phyloP scores from a whole-genome alignment of 257 asterid genomes.

The Paraleonurus japonicus region DNA sequence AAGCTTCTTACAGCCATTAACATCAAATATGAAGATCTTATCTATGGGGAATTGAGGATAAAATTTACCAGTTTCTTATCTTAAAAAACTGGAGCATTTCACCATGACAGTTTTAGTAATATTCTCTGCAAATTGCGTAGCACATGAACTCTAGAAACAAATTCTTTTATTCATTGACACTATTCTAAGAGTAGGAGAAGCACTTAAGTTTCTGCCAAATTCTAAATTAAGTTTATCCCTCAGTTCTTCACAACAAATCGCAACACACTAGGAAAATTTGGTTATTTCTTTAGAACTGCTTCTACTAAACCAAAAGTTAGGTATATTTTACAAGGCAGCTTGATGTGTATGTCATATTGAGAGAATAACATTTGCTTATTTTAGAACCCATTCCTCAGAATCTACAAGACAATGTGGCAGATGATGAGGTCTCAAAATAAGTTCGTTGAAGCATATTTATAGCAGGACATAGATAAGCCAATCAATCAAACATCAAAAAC shows the following conservation, averaged over 20 bases:
- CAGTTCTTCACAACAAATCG: neutral
- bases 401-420: neutral
- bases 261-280: neutral
- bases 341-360: neutral
- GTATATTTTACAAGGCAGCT: neutral
- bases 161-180: neutral
- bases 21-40: neutral
- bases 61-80: neutral
- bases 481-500: neutral
- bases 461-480: neutral
- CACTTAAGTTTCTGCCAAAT: too few species aligned
- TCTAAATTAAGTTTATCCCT: neutral
- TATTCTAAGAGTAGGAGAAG: too few species aligned
- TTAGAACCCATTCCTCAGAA: neutral
- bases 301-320: neutral
- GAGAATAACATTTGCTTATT: neutral
- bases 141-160: neutral
- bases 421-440: neutral
- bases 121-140: neutral
- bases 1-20: neutral
- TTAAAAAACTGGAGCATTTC: neutral
- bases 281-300: neutral
- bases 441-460: neutral
- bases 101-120: neutral
- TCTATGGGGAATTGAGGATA: neutral